Evolutionary conservation across 768 basidiomycete species (phyloP).

Genomic region (Boletus coccyginus): DNA sequence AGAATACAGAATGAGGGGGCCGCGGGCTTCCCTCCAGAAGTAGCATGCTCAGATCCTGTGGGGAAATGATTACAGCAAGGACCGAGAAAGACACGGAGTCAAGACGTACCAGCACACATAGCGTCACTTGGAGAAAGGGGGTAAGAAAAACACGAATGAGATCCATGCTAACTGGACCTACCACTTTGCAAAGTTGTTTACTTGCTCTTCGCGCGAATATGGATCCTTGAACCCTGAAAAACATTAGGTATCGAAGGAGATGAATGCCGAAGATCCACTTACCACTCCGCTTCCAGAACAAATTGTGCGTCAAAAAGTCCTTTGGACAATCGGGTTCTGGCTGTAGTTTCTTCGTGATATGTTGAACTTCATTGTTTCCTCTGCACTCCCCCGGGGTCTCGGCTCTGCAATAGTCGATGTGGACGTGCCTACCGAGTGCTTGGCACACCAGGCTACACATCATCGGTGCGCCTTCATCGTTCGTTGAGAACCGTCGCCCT

Average conservation of each 20-base stretch:
- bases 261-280: conserved; percentile 3
- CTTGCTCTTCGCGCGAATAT: conserved; percentile 53
- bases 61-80: neutral
- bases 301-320: conserved; percentile 52
- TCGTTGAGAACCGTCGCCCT: conserved; percentile 49
- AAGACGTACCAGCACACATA: conserved; percentile 45
- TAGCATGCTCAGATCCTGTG: conserved; percentile 50
- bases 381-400: conserved; percentile 33
- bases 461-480: conserved; percentile 59
- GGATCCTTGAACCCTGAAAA: conserved; percentile 59
- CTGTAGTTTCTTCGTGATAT: conserved; percentile 37
- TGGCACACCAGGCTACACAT: conserved; percentile 56
- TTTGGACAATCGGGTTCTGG: conserved; percentile 48
- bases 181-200: conserved; percentile 49
- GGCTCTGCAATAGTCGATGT: conserved; percentile 54
- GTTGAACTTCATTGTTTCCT: conserved; percentile 42
- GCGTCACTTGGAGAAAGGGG: conserved; percentile 37
- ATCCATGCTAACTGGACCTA: conserved; percentile 22
- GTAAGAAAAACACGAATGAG: neutral
- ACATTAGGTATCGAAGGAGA: neutral
- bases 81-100: neutral
- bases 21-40: conserved; percentile 34
- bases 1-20: conserved; percentile 53
- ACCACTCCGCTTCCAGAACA: conserved; percentile 60
- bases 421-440: conserved; percentile 50